Evolutionary conservation across 1,284 basidiomycete species (phyloP).

Genomic region (Athelia psychrophila): DNA sequence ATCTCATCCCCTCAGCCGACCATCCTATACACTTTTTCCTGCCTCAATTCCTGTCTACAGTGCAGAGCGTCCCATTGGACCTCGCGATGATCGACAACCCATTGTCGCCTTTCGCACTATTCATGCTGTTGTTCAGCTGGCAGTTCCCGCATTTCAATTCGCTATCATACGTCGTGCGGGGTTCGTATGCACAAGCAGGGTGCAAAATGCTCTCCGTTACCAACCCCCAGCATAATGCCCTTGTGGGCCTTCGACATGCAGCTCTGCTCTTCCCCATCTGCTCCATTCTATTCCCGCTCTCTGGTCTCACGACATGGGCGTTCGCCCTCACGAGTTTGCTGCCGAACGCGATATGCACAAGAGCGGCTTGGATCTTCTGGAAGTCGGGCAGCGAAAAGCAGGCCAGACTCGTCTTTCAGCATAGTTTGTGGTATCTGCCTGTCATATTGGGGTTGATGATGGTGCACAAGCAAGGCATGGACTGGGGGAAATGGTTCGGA

Average conservation of each 20-base stretch:
- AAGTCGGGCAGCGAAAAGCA: constrained; percentile 71
- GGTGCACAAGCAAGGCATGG: constrained; percentile 84
- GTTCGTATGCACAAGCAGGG: constrained; percentile 90
- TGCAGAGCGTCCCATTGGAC: constrained; percentile 34
- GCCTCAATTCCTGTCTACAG: constrained; percentile 42
- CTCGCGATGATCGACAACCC: constrained; percentile 65
- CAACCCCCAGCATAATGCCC: constrained; percentile 78
- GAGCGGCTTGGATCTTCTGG: constrained; percentile 80
- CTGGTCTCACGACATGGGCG: constrained; percentile 85
- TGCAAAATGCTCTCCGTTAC: constrained; percentile 93
- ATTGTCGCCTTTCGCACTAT: constrained; percentile 74
- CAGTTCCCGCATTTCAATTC: constrained; percentile 99
- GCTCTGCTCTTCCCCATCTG: constrained; percentile 79
- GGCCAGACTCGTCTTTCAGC: constrained; percentile 79
- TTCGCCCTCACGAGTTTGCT: constrained; percentile 80
- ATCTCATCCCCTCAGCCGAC: constrained; percentile 57
- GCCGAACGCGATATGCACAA: constrained; percentile 74
- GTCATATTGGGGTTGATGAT: constrained; percentile 92
- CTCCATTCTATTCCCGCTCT: constrained; percentile 78
- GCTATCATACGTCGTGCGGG: constrained; percentile 85
- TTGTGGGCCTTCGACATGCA: constrained; percentile 86
- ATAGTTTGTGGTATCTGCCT: constrained; percentile 91
- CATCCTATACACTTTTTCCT: constrained; percentile 53
- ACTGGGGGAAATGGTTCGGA: constrained; percentile 63
- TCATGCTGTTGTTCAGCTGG: constrained; percentile 90